These are phyloP conservation scores for Tuber microsphaerosporum DNA, from an alignment of 495 filamentous ascomycete species.

Conservation along the genomic window DNA sequence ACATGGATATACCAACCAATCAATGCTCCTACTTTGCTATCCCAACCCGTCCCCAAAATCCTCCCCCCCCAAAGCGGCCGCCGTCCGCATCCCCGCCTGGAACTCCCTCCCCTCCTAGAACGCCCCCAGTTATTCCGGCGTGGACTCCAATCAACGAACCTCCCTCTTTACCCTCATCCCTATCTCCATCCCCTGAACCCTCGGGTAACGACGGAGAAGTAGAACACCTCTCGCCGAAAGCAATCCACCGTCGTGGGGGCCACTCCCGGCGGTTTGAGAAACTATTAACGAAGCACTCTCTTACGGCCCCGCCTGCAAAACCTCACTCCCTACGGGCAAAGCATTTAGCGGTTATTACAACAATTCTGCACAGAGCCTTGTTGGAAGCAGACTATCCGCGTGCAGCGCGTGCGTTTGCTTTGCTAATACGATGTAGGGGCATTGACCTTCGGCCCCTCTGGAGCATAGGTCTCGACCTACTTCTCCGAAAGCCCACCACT, in stretches of 20 bases:
- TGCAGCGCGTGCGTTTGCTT: constrained; percentile 31
- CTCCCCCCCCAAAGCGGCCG: constrained; percentile 12
- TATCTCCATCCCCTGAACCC: constrained; percentile 1
- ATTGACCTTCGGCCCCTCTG: constrained; percentile 33
- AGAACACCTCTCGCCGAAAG: neutral
- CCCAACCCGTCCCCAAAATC: constrained; percentile 5
- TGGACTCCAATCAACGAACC: constrained; percentile 11
- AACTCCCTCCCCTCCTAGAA: constrained; percentile 1
- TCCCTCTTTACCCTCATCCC: neutral
- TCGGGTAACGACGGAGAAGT: neutral
- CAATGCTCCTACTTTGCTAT: constrained; percentile 27
- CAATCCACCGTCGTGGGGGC: constrained; percentile 19
- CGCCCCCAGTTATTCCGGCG: neutral
- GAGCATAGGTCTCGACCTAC: constrained; percentile 31
- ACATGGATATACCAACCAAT: constrained; percentile 3
- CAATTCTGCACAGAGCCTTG: constrained; percentile 32
- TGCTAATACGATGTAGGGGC: constrained; percentile 27
- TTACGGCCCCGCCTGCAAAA: constrained; percentile 10
- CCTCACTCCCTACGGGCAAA: constrained; percentile 17
- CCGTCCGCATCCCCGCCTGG: neutral
- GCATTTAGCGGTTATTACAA: constrained; percentile 26
- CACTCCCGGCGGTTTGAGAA: constrained; percentile 7
- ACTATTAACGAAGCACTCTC: constrained; percentile 27
- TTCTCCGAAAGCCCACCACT: constrained; percentile 11
- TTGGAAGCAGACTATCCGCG: constrained; percentile 22